Percentiles rank a stretch among this genome's conserved stretches.
Evolutionary conservation across 169 alveolate genomes (phyloP).

Genomic region (Miamiensis avidus): DNA sequence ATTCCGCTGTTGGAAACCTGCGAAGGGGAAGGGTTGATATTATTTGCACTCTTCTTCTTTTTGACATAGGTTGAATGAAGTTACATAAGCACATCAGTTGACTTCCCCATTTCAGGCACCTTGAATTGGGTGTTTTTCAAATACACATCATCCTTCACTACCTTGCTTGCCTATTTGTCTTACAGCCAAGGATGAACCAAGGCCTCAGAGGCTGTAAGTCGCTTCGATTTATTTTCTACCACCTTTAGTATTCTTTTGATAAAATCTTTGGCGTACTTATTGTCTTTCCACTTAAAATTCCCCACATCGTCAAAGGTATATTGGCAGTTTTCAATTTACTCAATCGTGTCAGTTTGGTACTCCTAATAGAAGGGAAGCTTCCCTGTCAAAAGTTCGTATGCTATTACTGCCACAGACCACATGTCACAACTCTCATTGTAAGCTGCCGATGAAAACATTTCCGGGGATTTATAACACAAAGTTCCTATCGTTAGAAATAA

Average conservation of each 20-base stretch:
- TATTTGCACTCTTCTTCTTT: neutral
- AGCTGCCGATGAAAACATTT: constrained; percentile 55
- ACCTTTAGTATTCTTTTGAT: constrained; percentile 7
- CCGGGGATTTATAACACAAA: constrained; percentile 68
- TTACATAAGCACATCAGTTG: neutral
- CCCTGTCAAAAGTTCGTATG: constrained; percentile 64
- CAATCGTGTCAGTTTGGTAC: constrained; percentile 16
- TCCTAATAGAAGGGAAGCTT: constrained; percentile 52
- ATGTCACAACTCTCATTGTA: constrained; percentile 65
- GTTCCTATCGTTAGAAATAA: constrained; percentile 31
- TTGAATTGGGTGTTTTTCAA: neutral
- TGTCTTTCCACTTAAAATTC: constrained; percentile 1
- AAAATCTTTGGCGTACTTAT: constrained; percentile 9
- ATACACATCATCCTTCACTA: neutral
- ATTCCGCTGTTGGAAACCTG: too few species aligned
- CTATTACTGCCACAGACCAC: constrained; percentile 68
- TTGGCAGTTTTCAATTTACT: neutral
- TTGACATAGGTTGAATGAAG: neutral
- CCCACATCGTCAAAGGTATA: neutral
- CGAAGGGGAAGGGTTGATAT: neutral
- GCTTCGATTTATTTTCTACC: neutral
- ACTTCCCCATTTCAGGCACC: neutral
- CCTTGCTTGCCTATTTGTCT: neutral
- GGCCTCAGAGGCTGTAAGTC: constrained; percentile 12
- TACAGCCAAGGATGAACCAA: constrained; percentile 14